Evolutionary conservation across 73 alveolate species (phyloP), one percentile per base, ranked within the genome.

Genomic region (Urostyla sp.): DNA sequence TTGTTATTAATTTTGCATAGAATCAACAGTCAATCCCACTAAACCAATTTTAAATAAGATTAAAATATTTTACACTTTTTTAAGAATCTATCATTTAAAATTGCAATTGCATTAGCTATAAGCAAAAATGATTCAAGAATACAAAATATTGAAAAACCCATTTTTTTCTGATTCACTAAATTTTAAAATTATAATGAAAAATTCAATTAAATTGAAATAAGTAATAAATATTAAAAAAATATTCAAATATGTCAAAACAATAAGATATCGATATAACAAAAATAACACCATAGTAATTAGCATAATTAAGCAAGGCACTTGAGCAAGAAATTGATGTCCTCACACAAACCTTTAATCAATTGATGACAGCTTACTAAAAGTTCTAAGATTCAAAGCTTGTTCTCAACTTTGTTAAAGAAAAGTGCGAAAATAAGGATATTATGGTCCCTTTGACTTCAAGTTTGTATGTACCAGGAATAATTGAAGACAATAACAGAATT

Each of bases 381-480:
- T 93, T 87, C 85, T 57, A 69, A 56, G 98, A 91, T 35, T 86
- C 93, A 23, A 90, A 77, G 73, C 84, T 63, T 45, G 90, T 78
- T 32, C 76, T 93, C 10, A 84, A 80, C 15, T 75, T 51, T 23
- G 67, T 94, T 36, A 75, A 67, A 55, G 75, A 38, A 43, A 76
- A 75, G 28, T 82, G 80, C 43, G 88, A 73, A 45, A 95, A 75
- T 38, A 87, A 90, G 74, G 97, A 94, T 66, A 84, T 94, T 24
- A 84, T 94, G 81, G 96, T 94, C 16, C 98, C 98, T 37, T 67
- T 94, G 75, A 94, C 98, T 24, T 72, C 93, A 54, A 57, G 91
- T 51, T 75, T 93, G 43, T 93, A 93, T 63, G 90, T 93, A 26
- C 98, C 98, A 18, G 98, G 98, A 26, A 83, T 63, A 53, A 75